These are phyloP conservation scores for Trichocladium antarcticum DNA, from an alignment of 495 filamentous ascomycete species.

Conservation along the genomic window DNA sequence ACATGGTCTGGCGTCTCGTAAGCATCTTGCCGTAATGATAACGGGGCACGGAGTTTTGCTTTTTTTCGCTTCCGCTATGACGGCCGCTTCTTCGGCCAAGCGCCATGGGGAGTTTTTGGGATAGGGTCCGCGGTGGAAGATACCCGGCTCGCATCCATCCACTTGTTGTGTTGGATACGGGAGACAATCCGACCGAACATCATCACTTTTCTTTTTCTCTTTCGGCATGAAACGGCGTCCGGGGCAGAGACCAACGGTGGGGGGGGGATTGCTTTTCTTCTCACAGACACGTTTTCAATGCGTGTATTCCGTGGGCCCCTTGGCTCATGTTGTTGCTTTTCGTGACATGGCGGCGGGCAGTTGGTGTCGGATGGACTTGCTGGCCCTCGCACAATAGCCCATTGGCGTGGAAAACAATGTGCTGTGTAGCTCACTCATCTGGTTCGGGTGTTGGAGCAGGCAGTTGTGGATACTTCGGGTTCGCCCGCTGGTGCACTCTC, in stretches of 20 bases:
- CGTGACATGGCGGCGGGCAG: too few species aligned
- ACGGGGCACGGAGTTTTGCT: slow-evolving; percentile 6
- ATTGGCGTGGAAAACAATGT: too few species aligned
- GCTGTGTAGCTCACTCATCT: too few species aligned
- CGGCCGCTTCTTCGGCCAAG: background rate
- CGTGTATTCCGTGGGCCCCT: background rate
- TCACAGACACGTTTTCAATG: background rate
- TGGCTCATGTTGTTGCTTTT: background rate
- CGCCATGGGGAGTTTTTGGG: background rate
- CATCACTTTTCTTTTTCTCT: background rate
- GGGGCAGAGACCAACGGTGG: background rate
- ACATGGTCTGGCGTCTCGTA: background rate
- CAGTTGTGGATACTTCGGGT: too few species aligned
- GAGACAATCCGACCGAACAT: background rate
- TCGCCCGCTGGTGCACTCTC: too few species aligned
- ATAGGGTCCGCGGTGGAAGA: background rate
- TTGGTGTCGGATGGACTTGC: background rate
- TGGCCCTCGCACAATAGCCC: background rate
- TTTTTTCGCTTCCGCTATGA: background rate
- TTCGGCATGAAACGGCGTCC: slow-evolving; percentile 3
- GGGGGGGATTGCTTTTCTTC: background rate
- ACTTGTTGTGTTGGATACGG: slow-evolving; percentile 1
- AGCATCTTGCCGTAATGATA: slow-evolving; percentile 3
- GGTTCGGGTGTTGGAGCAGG: too few species aligned
- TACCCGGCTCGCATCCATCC: background rate